These are phyloP conservation scores for Fusarium zealandicum DNA, from an alignment of 2,329 filamentous ascomycete species.

Conservation along the genomic window DNA sequence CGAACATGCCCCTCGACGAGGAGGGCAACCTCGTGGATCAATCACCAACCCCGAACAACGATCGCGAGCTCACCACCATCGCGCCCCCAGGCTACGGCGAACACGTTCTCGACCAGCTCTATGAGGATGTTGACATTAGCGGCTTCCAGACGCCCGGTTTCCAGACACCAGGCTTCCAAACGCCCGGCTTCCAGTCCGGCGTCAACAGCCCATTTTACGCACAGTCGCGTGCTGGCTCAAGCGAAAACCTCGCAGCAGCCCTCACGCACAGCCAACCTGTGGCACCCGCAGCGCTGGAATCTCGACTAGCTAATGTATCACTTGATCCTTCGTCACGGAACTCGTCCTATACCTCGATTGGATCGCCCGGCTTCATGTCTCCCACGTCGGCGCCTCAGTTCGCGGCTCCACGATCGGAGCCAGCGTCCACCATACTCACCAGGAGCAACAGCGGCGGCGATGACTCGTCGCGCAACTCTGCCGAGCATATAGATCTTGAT, in stretches of 20 bases:
- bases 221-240: conserved; percentile 76
- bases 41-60: conserved; percentile 54
- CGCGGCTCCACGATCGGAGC: conserved; percentile 50
- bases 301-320: conserved; percentile 73
- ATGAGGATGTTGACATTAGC: conserved; percentile 81
- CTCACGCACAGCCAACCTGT: conserved; percentile 44
- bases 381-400: conserved; percentile 51
- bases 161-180: conserved; percentile 82
- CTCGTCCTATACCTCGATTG: conserved; percentile 55
- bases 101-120: conserved; percentile 88
- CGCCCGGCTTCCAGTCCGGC: conserved; percentile 73
- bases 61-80: conserved; percentile 65
- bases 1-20: conserved; percentile 87
- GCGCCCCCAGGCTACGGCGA: conserved; percentile 94
- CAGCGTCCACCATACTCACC: conserved; percentile 57
- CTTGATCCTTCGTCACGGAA: conserved; percentile 56
- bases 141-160: conserved; percentile 81
- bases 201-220: conserved; percentile 81
- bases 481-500: conserved; percentile 63
- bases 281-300: conserved; percentile 64
- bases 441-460: conserved; percentile 62
- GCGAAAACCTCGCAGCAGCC: conserved; percentile 76
- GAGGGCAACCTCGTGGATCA: conserved; percentile 79
- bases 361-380: conserved; percentile 54
- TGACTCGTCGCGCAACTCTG: conserved; percentile 60